These are phyloP conservation scores for Apophysomyces variabilis DNA, from an alignment of 371 early-diverging fungal genomes.

Conservation along the genomic window DNA sequence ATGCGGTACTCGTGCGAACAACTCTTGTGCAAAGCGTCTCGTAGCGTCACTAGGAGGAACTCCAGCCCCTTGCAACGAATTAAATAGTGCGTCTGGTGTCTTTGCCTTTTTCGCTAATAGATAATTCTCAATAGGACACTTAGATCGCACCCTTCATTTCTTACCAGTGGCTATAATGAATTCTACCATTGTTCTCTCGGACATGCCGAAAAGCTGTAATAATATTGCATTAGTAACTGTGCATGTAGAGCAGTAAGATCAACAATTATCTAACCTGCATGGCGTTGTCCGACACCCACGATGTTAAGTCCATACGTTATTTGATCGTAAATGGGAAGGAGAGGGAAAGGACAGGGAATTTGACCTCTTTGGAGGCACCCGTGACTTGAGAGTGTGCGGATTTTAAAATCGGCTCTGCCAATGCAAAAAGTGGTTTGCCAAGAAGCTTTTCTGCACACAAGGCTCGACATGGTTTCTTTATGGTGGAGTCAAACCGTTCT, in stretches of 20 bases:
- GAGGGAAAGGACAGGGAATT: neutral
- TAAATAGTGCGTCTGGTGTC: constrained; percentile 57
- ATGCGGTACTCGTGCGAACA: constrained; percentile 66
- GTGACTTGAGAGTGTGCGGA: too few species aligned
- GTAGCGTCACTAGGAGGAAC: constrained; percentile 60
- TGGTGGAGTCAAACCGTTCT: constrained; percentile 51
- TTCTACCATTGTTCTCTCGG: constrained; percentile 73
- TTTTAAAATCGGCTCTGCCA: too few species aligned
- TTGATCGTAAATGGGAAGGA: neutral
- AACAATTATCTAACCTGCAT: constrained; percentile 57
- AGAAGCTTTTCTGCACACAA: neutral
- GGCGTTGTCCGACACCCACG: constrained; percentile 84
- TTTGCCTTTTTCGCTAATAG: constrained; percentile 63
- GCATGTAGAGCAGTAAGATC: constrained; percentile 17
- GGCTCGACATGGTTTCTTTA: constrained; percentile 33
- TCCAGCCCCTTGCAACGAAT: constrained; percentile 59
- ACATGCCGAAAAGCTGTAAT: constrained; percentile 68
- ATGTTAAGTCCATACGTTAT: constrained; percentile 39
- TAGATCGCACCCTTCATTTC: neutral
- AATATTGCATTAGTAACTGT: constrained; percentile 21
- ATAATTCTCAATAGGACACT: neutral
- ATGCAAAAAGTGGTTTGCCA: neutral
- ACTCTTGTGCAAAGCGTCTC: constrained; percentile 65
- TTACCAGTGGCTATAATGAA: constrained; percentile 72
- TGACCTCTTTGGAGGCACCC: neutral